phyloP scores from a whole-genome alignment of 1,139 yeast species.

The Candida sp. region DNA sequence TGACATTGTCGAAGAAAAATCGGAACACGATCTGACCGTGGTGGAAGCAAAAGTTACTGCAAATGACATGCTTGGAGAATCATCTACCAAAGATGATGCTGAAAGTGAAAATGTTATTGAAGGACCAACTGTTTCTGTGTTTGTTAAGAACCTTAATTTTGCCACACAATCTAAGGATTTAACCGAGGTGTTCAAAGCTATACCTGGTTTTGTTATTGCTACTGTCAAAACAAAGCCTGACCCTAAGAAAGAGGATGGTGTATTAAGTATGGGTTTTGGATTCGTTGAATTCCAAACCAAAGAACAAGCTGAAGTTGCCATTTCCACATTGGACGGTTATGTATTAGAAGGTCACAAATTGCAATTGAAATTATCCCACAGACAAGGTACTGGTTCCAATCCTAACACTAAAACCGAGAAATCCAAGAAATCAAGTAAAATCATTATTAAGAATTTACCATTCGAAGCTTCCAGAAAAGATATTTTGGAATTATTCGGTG shows the following conservation, averaged over 20 bases:
- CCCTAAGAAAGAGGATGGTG: slow-evolving; percentile 62
- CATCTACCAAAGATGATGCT: slow-evolving; percentile 21
- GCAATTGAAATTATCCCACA: slow-evolving; percentile 83
- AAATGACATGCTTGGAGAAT: slow-evolving; percentile 24
- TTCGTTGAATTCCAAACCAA: slow-evolving; percentile 84
- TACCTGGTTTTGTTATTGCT: slow-evolving; percentile 80
- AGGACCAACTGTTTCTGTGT: slow-evolving; percentile 81
- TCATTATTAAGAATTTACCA: slow-evolving; percentile 94
- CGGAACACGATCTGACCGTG: slow-evolving; percentile 18
- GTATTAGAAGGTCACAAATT: slow-evolving; percentile 87
- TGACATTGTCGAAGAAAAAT: slow-evolving; percentile 21
- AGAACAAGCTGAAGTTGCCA: slow-evolving; percentile 77
- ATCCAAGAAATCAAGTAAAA: slow-evolving; percentile 53
- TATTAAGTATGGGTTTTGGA: slow-evolving; percentile 95
- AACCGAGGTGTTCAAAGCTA: slow-evolving; percentile 57
- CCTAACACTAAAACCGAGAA: slow-evolving; percentile 27
- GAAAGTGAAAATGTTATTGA: slow-evolving; percentile 40
- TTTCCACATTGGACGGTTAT: slow-evolving; percentile 70
- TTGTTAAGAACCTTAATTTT: slow-evolving; percentile 90
- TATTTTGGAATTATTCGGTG: slow-evolving; percentile 82
- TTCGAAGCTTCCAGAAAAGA: slow-evolving; percentile 95
- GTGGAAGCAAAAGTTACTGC: slow-evolving; percentile 31
- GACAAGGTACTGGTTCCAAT: slow-evolving; percentile 35
- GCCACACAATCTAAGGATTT: slow-evolving; percentile 63
- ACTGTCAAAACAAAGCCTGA: slow-evolving; percentile 88